Base-by-base conservation (phyloP, 345 rosid species). In the Diplotaxis tenuifolia region DNA sequence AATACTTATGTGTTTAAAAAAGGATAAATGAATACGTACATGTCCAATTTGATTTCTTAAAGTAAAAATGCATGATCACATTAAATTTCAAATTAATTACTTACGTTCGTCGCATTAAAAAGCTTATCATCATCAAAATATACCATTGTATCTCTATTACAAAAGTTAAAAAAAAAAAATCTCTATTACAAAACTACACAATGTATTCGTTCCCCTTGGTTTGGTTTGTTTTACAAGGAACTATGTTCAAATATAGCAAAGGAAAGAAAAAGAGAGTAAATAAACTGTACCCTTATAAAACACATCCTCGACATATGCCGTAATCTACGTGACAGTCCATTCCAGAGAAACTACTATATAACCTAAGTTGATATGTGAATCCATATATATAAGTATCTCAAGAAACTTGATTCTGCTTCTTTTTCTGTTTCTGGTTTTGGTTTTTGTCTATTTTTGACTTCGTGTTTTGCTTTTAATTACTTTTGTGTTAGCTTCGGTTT, bases 381-480 rank as follows among this genome's bases (percentile, higher is more conserved):
- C 23, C 29, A 58, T 58, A 47, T 47, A 7, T 47, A 16, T 47
- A 34, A 1, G 40, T 34, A 34, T 47, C 54, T 47, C 20, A 60
- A 58, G 34, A 45, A 74, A 45, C 40, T 66, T 65, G 66, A 36
- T 50, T 65, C 23, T 5, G 42, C 65, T 56, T 65, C 21, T 16
- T 52, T 54, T 21, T 42, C 50, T 45, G 19, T 45, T 45, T 45
- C n/a, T 45, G 50, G 42, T 10, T 36, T 36, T 36, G 42, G 50
- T 58, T 21, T 55, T 12, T 45, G 71, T 74, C 66, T 74, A 74
- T 22, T 74, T 74, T 66, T 74, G 77, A 74, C 72, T 74, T 66
- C 9, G 54, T 42, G 49, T 47, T 21, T 40, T 32, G 21, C 59
- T 47, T 74, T 63, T 45, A 4, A 0, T 31, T 19, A 20, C 54